Evolutionary conservation across 192 early-diverging fungal genomes (phyloP), one percentile per base, ranked within the genome.

Genomic region (Coemansia sp.): DNA sequence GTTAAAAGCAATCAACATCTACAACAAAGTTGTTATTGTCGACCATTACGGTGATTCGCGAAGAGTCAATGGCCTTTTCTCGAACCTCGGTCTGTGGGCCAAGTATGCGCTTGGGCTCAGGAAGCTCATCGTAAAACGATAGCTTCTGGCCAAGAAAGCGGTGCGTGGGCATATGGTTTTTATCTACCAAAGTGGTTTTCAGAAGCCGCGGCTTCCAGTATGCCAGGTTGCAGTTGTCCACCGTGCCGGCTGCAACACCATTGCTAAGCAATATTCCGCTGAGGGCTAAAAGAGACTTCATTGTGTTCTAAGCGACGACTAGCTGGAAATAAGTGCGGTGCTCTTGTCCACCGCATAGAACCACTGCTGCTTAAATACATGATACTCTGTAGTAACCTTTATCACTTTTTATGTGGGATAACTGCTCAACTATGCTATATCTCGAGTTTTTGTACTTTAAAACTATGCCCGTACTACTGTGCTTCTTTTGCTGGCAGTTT

Each of bases 181-280:
- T 31, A 21, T 66, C 61, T 0, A 74, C 55, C 3, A 74, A n/a
- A 17, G 42, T 17, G 5, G 71, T 67, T 9, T 45, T 34, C 18
- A 75, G 37, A n/a, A 75, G 34, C 5, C 42, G 41, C 4, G 65
- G 65, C 21, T 62, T 59, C 71, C 65, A 75, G 49, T 75, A 75
- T 8, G 42, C 52, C 23, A 58, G 17, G 34, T 68, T 75, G 61
- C 71, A 75, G 21, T 64, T 58, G 39, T 75, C 71, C 7, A 49
- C 28, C 2, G 26, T 50, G 9, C 38, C 47, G 0, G 50, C 64
- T 9, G 30, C 15, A 0, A 48, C 23, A 56, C 42, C 8, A 3
- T 18, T 14, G 31, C 40, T 17, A 36, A 42, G 28, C 20, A 51
- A 3, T 14, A 51, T 6, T 9, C 7, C 32, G 12, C 32, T 38